Conservation (phyloP, 108 stramenopile species). For the Cyclotella distinguenda region DNA sequence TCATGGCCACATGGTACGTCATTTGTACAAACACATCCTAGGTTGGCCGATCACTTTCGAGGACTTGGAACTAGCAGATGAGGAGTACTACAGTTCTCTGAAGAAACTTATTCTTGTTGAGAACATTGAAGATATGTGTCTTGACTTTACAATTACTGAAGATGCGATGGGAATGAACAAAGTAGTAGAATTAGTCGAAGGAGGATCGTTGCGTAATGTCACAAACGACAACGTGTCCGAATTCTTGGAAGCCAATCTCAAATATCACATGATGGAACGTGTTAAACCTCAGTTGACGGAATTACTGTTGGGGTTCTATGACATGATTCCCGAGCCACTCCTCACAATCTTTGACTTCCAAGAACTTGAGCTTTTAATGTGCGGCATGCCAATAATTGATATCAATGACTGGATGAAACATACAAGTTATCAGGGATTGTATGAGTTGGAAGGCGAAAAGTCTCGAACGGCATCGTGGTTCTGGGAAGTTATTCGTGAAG, state of each 20-base stretch:
- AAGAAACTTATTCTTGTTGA: conserved; percentile 66
- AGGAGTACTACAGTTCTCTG: conserved; percentile 80
- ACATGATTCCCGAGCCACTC: conserved; percentile 93
- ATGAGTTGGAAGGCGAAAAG: conserved; percentile 51
- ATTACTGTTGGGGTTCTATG: conserved; percentile 93
- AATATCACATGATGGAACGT: conserved; percentile 86
- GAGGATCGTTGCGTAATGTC: conserved; percentile 85
- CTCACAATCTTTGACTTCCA: conserved; percentile 94
- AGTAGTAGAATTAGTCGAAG: conserved; percentile 85
- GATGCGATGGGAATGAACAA: conserved; percentile 78
- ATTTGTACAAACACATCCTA: conserved; percentile 97
- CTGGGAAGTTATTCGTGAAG: conserved; percentile 90
- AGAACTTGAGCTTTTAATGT: conserved; percentile 96
- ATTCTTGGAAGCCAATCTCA: conserved; percentile 89
- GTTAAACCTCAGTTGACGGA: conserved; percentile 86
- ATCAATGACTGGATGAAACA: conserved; percentile 89
- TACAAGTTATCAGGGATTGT: conserved; percentile 87
- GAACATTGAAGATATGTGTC: conserved; percentile 79
- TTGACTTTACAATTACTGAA: conserved; percentile 96
- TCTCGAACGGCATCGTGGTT: conserved; percentile 88
- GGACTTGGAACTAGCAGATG: conserved; percentile 88
- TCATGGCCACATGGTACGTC: conserved; percentile 94
- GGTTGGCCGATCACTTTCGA: conserved; percentile 95
- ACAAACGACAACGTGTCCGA: conserved; percentile 92
- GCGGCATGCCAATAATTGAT: conserved; percentile 94